These are phyloP conservation scores for Neurospora sp. DNA, from an alignment of 2,329 filamentous ascomycete genomes.

Conservation along the genomic window DNA sequence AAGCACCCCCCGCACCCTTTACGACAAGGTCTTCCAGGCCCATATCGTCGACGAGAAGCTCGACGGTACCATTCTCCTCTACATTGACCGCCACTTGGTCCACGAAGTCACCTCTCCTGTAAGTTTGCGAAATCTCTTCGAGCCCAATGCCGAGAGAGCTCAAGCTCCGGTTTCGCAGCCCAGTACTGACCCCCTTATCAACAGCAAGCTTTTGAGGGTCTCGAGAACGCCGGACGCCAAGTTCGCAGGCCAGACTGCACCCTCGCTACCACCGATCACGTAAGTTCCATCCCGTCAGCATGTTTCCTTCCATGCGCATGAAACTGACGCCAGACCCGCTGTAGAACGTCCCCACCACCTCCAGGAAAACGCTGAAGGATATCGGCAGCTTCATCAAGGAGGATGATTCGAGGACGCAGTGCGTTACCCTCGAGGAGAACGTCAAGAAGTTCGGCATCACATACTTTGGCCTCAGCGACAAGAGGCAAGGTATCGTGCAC, in stretches of 20 bases:
- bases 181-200: constrained; percentile 3
- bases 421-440: constrained; percentile 91
- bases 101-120: constrained; percentile 97
- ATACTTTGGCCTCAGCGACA: constrained; percentile 94
- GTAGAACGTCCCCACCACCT: constrained; percentile 87
- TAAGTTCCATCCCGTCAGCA: constrained; percentile 37
- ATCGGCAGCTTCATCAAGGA: constrained; percentile 91
- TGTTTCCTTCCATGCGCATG: not conserved
- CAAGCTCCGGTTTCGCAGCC: not conserved
- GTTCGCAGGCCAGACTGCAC: constrained; percentile 95
- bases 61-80: constrained; percentile 84
- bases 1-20: constrained; percentile 70
- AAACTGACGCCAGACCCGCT: constrained; percentile 13
- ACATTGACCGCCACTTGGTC: constrained; percentile 94
- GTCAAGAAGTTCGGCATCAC: constrained; percentile 94
- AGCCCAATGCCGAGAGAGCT: not conserved
- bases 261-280: constrained; percentile 90
- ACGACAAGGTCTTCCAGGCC: constrained; percentile 93
- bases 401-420: constrained; percentile 87
- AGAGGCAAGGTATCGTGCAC: constrained; percentile 96
- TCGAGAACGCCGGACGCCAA: constrained; percentile 77
- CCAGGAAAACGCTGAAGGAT: constrained; percentile 87
- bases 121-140: constrained; percentile 28
- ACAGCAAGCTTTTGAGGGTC: constrained; percentile 92
- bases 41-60: constrained; percentile 94